Conservation (phyloP, 1,284 basidiomycete species). For the Neotropicomus parvogracilis region DNA sequence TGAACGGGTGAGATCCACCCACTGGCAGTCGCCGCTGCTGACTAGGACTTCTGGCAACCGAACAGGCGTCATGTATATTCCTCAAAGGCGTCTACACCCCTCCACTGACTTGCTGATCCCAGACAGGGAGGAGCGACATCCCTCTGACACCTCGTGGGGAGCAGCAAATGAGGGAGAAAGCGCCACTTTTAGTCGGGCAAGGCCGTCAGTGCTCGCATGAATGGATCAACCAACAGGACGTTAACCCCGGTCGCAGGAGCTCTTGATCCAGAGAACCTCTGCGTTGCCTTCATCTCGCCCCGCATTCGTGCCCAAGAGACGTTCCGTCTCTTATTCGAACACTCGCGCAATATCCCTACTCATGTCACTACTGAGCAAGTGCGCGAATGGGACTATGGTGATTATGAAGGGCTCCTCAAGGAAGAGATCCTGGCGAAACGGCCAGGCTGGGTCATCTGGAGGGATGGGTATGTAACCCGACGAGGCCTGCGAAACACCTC, state of each 20-base stretch:
- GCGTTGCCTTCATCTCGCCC: slow-evolving; percentile 78
- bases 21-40: too few species aligned
- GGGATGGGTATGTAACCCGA: slow-evolving; percentile 57
- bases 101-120: slow-evolving; percentile 2
- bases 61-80: slow-evolving; percentile 66
- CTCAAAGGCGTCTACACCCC: too few species aligned
- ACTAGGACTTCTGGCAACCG: slow-evolving; percentile 8
- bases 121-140: slow-evolving; percentile 89
- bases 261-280: slow-evolving; percentile 78
- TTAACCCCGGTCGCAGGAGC: slow-evolving; percentile 48
- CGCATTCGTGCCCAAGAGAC: slow-evolving; percentile 81
- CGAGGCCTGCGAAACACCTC: not conserved
- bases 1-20: slow-evolving; percentile 71
- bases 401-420: slow-evolving; percentile 80
- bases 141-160: slow-evolving; percentile 83
- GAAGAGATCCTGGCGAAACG: slow-evolving; percentile 69
- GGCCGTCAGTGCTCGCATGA: slow-evolving; percentile 56
- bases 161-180: slow-evolving; percentile 65
- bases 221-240: not conserved
- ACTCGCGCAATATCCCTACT: slow-evolving; percentile 47
- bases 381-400: slow-evolving; percentile 88
- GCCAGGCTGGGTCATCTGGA: slow-evolving; percentile 79
- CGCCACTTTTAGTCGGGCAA: slow-evolving; percentile 65
- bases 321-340: slow-evolving; percentile 75
- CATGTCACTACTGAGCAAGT: slow-evolving; percentile 63